These are phyloP conservation scores for Neoascochyta sp. DNA, from an alignment of 2,329 filamentous ascomycete genomes.

Conservation along the genomic window DNA sequence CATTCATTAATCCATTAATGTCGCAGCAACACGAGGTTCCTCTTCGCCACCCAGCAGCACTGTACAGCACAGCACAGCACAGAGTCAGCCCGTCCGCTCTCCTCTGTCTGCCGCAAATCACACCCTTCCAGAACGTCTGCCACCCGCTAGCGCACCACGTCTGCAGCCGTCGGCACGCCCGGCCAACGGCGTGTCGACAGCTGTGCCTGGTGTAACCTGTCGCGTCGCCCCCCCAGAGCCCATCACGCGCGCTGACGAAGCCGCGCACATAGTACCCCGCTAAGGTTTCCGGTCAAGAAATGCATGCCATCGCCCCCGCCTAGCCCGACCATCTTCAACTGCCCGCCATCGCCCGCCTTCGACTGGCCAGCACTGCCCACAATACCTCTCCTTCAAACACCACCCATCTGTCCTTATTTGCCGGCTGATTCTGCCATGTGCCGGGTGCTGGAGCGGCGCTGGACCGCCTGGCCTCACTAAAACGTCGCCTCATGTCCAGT, in stretches of 20 bases:
- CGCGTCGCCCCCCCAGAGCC: conserved; percentile 17
- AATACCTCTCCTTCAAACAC: too few species aligned
- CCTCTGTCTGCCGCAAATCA: conserved; percentile 17
- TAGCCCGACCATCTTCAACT: too few species aligned
- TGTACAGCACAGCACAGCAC: not conserved
- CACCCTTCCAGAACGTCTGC: conserved; percentile 19
- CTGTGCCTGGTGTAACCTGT: conserved; percentile 34
- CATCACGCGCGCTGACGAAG: conserved; percentile 21
- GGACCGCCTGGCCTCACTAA: too few species aligned
- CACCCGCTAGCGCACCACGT: conserved; percentile 17
- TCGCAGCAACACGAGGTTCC: conserved; percentile 24
- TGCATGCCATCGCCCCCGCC: too few species aligned
- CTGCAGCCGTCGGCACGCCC: conserved; percentile 13
- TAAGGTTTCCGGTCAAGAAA: conserved; percentile 26
- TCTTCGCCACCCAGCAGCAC: conserved; percentile 27
- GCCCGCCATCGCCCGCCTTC: too few species aligned
- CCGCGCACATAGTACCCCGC: conserved; percentile 17
- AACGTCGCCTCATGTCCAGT: too few species aligned
- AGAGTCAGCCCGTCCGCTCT: not conserved
- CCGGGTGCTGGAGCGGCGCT: too few species aligned
- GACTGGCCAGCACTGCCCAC: too few species aligned
- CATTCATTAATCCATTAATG: conserved; percentile 26
- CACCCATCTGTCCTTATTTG: too few species aligned
- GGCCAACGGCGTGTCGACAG: conserved; percentile 34
- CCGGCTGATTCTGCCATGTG: too few species aligned